Evolutionary conservation across 1,284 basidiomycete species (phyloP).

Genomic region (Ceratobasidium sp.): DNA sequence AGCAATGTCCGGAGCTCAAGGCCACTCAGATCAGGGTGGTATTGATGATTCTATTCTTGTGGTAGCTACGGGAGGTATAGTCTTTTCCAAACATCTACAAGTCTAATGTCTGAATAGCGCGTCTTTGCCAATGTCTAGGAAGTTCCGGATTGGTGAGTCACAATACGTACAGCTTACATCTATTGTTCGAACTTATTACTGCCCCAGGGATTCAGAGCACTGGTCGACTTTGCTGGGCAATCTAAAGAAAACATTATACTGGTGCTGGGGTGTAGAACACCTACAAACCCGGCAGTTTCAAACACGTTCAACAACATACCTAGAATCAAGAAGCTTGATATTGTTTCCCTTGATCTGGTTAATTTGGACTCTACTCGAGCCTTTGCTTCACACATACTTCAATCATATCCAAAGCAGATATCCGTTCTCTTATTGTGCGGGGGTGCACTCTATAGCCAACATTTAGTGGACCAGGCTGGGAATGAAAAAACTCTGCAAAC

Average conservation of each 20-base stretch:
- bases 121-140: background rate
- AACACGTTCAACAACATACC: background rate
- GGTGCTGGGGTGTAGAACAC: conserved; percentile 18
- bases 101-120: background rate
- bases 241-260: conserved; percentile 25
- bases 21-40: background rate
- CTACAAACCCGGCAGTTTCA: conserved; percentile 1
- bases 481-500: conserved; percentile 42
- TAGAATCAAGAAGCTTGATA: conserved; percentile 23
- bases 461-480: conserved; percentile 19
- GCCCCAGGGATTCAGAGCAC: conserved; percentile 16
- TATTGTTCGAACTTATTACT: background rate
- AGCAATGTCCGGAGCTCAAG: background rate
- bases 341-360: conserved; percentile 18
- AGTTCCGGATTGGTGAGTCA: conserved; percentile 26
- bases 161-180: background rate
- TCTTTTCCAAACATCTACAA: background rate
- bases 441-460: background rate
- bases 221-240: conserved; percentile 10
- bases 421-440: conserved; percentile 27
- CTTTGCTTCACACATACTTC: conserved; percentile 16
- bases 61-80: conserved; percentile 34
- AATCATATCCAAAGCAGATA: conserved; percentile 18
- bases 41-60: conserved; percentile 18
- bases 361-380: conserved; percentile 15